A percentile compares a stretch with the other conserved stretches of the same genome.
phyloP scores from a whole-genome alignment of 2,329 filamentous ascomycete species.

The Arthrobotrys megalospora region DNA sequence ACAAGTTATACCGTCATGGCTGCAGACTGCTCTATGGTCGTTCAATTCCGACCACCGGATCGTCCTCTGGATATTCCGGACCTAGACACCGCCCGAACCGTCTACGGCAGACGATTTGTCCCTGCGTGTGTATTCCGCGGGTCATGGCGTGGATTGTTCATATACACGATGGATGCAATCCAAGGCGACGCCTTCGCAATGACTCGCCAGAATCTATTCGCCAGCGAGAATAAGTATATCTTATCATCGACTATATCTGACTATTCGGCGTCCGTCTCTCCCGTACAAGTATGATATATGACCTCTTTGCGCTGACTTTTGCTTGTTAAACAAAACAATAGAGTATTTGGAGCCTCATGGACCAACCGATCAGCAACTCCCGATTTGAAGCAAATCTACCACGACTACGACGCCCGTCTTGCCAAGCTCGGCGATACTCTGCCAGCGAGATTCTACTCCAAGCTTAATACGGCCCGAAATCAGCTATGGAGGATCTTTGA shows the following conservation, averaged over 20 bases:
- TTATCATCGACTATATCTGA: slow-evolving; percentile 14
- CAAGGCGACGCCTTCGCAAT: slow-evolving; percentile 17
- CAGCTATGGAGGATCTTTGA: slow-evolving; percentile 23
- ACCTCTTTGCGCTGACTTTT: not conserved
- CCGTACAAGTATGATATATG: not conserved
- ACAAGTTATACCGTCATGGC: slow-evolving; percentile 13
- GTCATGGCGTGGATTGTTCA: slow-evolving; percentile 17
- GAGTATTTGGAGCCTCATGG: slow-evolving; percentile 4
- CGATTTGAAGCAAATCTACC: slow-evolving; percentile 11
- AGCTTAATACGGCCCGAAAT: slow-evolving; percentile 14
- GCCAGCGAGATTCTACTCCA: slow-evolving; percentile 6
- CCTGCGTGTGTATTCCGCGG: slow-evolving; percentile 9
- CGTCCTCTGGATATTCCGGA: not conserved
- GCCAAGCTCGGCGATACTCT: not conserved
- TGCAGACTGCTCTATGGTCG: not conserved
- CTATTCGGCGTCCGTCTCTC: slow-evolving; percentile 7
- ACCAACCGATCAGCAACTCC: not conserved
- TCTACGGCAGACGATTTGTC: slow-evolving; percentile 10
- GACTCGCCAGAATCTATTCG: not conserved
- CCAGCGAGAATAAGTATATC: slow-evolving; percentile 3
- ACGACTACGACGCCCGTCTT: slow-evolving; percentile 4
- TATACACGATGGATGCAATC: slow-evolving; percentile 4
- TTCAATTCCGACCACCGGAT: slow-evolving; percentile 20
- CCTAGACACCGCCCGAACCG: not conserved
- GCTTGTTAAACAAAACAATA: not conserved